Percentiles rank a stretch among this genome's conserved stretches.
phyloP scores from a whole-genome alignment of 495 filamentous ascomycete genomes.

The Hypoxylon lienhwacheense region DNA sequence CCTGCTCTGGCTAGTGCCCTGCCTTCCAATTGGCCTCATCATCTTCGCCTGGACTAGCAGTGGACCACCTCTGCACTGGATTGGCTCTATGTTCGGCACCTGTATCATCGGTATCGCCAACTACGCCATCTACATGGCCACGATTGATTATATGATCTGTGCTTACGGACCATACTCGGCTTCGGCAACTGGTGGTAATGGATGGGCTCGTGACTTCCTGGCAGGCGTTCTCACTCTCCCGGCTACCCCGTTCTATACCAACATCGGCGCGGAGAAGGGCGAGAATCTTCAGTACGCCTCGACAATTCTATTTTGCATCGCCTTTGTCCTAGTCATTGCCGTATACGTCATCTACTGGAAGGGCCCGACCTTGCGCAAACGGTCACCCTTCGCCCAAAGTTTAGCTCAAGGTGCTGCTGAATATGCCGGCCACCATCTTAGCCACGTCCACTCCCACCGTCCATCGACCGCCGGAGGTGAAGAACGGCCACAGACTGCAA shows the following conservation, averaged over 20 bases:
- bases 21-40: constrained; percentile 67
- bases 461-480: constrained; percentile 23
- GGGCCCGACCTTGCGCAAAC: constrained; percentile 66
- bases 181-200: constrained; percentile 75
- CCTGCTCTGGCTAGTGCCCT: constrained; percentile 64
- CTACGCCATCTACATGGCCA: constrained; percentile 76
- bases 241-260: constrained; percentile 69
- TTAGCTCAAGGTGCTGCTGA: constrained; percentile 58
- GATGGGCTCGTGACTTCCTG: constrained; percentile 73
- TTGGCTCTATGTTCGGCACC: constrained; percentile 60
- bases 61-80: constrained; percentile 66
- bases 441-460: constrained; percentile 26
- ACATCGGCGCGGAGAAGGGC: constrained; percentile 57
- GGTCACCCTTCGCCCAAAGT: constrained; percentile 74
- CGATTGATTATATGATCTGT: constrained; percentile 84
- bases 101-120: constrained; percentile 69
- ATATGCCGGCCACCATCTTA: constrained; percentile 36
- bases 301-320: constrained; percentile 72
- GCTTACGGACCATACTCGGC: constrained; percentile 78
- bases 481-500: constrained; percentile 11
- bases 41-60: constrained; percentile 69
- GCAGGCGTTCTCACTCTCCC: constrained; percentile 76
- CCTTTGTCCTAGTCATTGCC: constrained; percentile 66
- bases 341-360: constrained; percentile 80
- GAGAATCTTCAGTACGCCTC: constrained; percentile 68